These are phyloP conservation scores for Rhododendron molle DNA, from an alignment of 148 eudicot species.

Conservation along the genomic window DNA sequence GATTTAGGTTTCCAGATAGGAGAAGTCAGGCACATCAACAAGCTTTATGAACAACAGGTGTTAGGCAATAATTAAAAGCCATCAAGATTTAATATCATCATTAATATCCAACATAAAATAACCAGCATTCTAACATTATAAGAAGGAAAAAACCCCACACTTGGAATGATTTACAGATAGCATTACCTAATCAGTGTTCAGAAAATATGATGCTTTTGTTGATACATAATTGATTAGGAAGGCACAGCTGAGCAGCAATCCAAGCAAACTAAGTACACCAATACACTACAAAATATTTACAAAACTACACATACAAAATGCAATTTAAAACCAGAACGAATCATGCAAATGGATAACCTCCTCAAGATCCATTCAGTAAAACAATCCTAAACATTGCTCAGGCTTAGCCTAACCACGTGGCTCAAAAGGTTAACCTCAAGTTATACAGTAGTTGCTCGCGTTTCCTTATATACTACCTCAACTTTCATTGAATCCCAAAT, in stretches of 20 bases:
- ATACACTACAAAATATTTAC: not conserved
- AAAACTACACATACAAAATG: not conserved
- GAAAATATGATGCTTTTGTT: constrained; percentile 1
- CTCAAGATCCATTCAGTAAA: not conserved
- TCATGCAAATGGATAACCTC: not conserved
- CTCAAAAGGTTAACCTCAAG: too few relatives aligned
- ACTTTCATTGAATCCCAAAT: too few relatives aligned
- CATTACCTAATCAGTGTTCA: not conserved
- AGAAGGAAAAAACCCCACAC: not conserved
- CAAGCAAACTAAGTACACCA: not conserved
- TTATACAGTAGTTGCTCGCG: too few relatives aligned
- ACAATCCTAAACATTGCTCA: not conserved
- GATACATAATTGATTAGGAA: not conserved
- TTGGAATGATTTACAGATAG: not conserved
- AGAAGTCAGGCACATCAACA: not conserved
- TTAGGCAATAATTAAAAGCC: not conserved
- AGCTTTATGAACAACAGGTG: not conserved
- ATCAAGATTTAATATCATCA: not conserved
- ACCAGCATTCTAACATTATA: not conserved
- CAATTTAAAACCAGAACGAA: not conserved
- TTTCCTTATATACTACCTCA: too few relatives aligned
- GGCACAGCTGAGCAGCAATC: not conserved
- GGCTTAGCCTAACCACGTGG: not conserved
- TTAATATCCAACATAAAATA: not conserved
- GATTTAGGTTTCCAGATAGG: not conserved